Evolutionary conservation across 2,329 filamentous ascomycete species (phyloP).

Genomic region (Triangularia setosa): DNA sequence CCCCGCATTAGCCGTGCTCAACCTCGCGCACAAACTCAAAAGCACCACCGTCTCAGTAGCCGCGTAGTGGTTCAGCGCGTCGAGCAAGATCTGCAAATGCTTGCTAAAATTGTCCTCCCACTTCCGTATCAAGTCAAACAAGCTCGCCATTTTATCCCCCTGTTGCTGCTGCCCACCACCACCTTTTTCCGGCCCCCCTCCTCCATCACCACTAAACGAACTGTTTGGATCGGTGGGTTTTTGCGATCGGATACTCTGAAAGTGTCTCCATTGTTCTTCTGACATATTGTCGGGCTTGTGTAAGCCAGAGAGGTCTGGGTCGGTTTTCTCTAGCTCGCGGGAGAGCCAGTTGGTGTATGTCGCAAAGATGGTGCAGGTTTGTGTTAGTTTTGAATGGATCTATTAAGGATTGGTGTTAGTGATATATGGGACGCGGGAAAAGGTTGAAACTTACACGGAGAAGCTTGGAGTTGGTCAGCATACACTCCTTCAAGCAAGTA

Average conservation of each 20-base stretch:
- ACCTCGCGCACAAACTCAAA: slow-evolving; percentile 75
- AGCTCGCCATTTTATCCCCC: slow-evolving; percentile 59
- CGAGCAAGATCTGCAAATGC: slow-evolving; percentile 88
- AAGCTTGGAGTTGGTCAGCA: slow-evolving; percentile 95
- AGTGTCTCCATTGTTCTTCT: slow-evolving; percentile 56
- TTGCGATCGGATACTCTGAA: slow-evolving; percentile 47
- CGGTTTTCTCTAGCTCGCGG: slow-evolving; percentile 76
- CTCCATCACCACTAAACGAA: slow-evolving; percentile 28
- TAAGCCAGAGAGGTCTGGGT: slow-evolving; percentile 67
- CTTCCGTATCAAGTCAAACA: slow-evolving; percentile 82
- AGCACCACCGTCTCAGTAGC: slow-evolving; percentile 96
- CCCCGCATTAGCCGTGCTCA: slow-evolving; percentile 79
- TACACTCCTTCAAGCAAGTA: slow-evolving; percentile 97
- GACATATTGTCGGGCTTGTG: slow-evolving; percentile 58
- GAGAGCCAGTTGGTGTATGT: slow-evolving; percentile 84
- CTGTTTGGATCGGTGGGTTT: slow-evolving; percentile 33
- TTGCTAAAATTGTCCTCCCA: slow-evolving; percentile 92
- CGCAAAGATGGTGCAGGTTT: slow-evolving; percentile 91
- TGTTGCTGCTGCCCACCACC: slow-evolving; percentile 35
- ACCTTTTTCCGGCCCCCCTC: slow-evolving; percentile 30
- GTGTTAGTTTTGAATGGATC: slow-evolving; percentile 97
- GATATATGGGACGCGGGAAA: background rate
- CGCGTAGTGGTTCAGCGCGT: slow-evolving; percentile 94
- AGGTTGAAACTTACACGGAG: slow-evolving; percentile 61
- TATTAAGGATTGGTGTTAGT: too few species aligned